Evolutionary conservation across 164 flowering plant genomes (phyloP).

Genomic region (Magnolia officinalis): DNA sequence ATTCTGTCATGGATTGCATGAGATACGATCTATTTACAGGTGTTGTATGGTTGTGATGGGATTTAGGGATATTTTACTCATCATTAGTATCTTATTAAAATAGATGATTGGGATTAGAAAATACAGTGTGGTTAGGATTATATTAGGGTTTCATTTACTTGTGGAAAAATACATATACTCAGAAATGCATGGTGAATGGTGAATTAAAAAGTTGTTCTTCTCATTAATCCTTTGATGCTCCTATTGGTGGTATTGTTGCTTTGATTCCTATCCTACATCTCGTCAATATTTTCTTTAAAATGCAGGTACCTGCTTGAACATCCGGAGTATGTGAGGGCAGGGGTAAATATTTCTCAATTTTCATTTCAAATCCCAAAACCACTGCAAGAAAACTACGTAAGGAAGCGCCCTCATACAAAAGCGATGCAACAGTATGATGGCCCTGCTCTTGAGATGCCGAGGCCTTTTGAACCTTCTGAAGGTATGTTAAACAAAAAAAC

Average conservation of each 20-base stretch:
- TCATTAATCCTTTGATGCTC: neutral
- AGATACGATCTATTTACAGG: no score
- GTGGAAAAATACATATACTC: no score
- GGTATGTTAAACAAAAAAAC: slow-evolving; percentile 24
- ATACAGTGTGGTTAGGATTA: no score
- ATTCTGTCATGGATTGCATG: no score
- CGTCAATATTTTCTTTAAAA: neutral
- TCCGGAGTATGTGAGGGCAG: slow-evolving; percentile 55
- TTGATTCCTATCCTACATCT: neutral
- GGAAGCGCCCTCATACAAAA: slow-evolving; percentile 50
- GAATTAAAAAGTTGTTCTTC: no score
- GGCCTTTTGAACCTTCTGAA: slow-evolving; percentile 29
- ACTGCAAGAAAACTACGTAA: slow-evolving; percentile 70
- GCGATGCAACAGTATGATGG: slow-evolving; percentile 17
- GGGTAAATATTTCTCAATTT: slow-evolving; percentile 56
- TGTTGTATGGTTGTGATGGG: no score
- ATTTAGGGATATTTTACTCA: no score
- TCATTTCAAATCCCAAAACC: slow-evolving; percentile 88
- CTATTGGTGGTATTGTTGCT: neutral
- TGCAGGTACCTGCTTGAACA: slow-evolving; percentile 57
- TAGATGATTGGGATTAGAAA: no score
- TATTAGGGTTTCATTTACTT: no score
- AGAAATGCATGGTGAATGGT: no score
- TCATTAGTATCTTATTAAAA: no score
- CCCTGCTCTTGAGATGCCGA: slow-evolving; percentile 9